Evolutionary conservation across 2,329 filamentous ascomycete species (phyloP), one percentile per base, ranked within the genome.

Genomic region (Seiridium cupressi): DNA sequence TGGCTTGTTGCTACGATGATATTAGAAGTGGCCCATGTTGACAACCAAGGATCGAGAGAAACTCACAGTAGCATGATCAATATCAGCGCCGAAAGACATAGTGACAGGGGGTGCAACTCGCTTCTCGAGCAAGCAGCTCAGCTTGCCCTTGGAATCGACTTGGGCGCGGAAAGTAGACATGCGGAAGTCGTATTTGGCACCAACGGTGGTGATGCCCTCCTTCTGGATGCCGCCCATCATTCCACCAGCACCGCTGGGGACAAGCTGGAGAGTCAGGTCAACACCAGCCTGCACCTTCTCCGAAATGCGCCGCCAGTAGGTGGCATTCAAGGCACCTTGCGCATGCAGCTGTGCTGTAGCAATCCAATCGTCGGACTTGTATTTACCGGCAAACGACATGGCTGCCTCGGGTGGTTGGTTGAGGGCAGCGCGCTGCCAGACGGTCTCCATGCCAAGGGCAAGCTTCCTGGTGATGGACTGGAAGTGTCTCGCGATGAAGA

Each of bases 101-200:
- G 89, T 90, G 61, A 99, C 93, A 35, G 93, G 91, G 65, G 93
- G 92, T 36, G 93, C 93, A 71, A 99, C 91, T 72, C 93, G 89
- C 88, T 97, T 98, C 84, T 99, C 95, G 68, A 98, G 81, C 71
- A 97, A 80, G 74, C 92, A 95, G 77, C 90, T 92, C 63, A 99
- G 84, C 82, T 96, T 97, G 75, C 95, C 95, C 74, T 92, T 89
- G 71, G 93, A 96, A 79, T 99, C 95, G 69, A 98, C 85, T 80
- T 99, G 95, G 49, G 94, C 95, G 66, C 94, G 89, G 88, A 97
- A 97, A 55, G 92, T 95, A 59, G 92, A 95, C 80, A 93, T 91
- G 73, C 92, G 87, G 87, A 99, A 99, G 76, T 97, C 94, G 79
- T 99, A 99, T 80, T 99, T 99, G 74, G 93, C 92, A 71, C 94